A percentile compares a stretch with the other conserved stretches of the same genome.
Evolutionary conservation across 1,284 basidiomycete species (phyloP).

Genomic region (Amylostereum areolatum): DNA sequence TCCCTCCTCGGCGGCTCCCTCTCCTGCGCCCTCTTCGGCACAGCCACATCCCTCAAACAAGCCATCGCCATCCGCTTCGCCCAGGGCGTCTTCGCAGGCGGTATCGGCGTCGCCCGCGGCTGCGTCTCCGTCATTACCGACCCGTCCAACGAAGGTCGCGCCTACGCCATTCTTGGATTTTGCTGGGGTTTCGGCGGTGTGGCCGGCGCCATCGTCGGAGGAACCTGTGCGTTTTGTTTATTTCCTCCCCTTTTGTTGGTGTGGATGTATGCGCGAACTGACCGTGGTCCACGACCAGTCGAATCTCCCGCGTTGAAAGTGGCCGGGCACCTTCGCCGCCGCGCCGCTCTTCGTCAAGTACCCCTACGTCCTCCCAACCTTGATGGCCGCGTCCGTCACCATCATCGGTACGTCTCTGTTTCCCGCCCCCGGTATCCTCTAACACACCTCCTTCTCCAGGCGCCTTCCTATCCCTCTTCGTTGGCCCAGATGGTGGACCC

Average conservation of each 20-base stretch:
- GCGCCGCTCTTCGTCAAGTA: slow-evolving; percentile 70
- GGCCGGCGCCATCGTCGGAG: slow-evolving; percentile 81
- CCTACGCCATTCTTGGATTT: slow-evolving; percentile 89
- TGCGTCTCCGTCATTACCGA: slow-evolving; percentile 88
- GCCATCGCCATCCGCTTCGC: slow-evolving; percentile 87
- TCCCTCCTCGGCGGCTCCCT: slow-evolving; percentile 81
- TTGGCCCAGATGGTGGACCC: slow-evolving; percentile 87
- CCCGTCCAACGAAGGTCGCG: slow-evolving; percentile 85
- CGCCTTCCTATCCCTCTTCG: slow-evolving; percentile 81
- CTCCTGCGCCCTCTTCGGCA: slow-evolving; percentile 83
- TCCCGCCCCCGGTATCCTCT: background rate
- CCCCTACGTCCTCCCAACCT: slow-evolving; percentile 90
- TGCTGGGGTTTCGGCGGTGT: slow-evolving; percentile 97
- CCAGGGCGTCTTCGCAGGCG: slow-evolving; percentile 94
- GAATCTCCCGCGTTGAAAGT: slow-evolving; percentile 84
- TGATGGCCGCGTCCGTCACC: slow-evolving; percentile 72
- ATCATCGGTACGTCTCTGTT: slow-evolving; percentile 48
- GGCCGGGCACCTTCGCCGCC: slow-evolving; percentile 67
- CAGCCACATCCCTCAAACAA: slow-evolving; percentile 72
- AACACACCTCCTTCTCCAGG: slow-evolving; percentile 35
- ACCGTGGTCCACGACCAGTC: slow-evolving; percentile 36
- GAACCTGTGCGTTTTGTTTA: slow-evolving; percentile 55
- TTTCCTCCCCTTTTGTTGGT: background rate
- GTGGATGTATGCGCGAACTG: too few species aligned
- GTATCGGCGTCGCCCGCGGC: slow-evolving; percentile 89